Evolutionary conservation across 805 yeast genomes (phyloP).

Genomic region (Pichia californica): DNA sequence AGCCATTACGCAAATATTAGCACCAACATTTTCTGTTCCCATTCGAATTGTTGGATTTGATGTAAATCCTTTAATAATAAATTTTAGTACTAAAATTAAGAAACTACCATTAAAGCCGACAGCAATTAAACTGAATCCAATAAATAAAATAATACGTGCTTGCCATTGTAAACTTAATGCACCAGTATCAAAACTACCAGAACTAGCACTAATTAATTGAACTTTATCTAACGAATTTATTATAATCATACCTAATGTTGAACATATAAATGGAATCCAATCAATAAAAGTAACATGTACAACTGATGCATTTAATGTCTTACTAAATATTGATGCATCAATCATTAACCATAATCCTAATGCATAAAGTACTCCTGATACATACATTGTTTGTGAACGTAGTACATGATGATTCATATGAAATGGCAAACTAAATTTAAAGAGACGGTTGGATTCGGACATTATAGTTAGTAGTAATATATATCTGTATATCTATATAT

Average conservation of each 20-base stretch:
- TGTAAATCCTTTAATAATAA: slow-evolving; percentile 64
- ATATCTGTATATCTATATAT: too few species aligned
- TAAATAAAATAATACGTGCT: slow-evolving; percentile 80
- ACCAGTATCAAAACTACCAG: slow-evolving; percentile 25
- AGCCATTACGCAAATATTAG: slow-evolving; percentile 73
- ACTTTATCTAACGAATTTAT: slow-evolving; percentile 68
- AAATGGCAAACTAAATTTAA: slow-evolving; percentile 61
- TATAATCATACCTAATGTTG: slow-evolving; percentile 83
- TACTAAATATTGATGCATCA: slow-evolving; percentile 84
- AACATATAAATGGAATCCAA: slow-evolving; percentile 91
- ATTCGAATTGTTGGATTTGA: slow-evolving; percentile 85
- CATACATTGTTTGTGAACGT: slow-evolving; percentile 67
- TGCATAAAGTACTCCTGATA: slow-evolving; percentile 74
- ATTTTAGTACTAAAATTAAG: slow-evolving; percentile 81
- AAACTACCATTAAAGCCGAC: slow-evolving; percentile 92
- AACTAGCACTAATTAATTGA: slow-evolving; percentile 27
- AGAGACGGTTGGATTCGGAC: slow-evolving; percentile 45
- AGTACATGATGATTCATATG: slow-evolving; percentile 57
- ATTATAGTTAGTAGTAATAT: slow-evolving; percentile 7
- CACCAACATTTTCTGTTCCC: slow-evolving; percentile 86
- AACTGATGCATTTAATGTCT: slow-evolving; percentile 74
- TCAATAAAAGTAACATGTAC: slow-evolving; percentile 89
- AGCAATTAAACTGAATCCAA: slow-evolving; percentile 89
- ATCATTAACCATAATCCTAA: slow-evolving; percentile 84
- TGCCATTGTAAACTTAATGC: slow-evolving; percentile 66